phyloP scores from a whole-genome alignment of 225 moss, liverwort and hornwort genomes.

The Antitrichia curtipendula region DNA sequence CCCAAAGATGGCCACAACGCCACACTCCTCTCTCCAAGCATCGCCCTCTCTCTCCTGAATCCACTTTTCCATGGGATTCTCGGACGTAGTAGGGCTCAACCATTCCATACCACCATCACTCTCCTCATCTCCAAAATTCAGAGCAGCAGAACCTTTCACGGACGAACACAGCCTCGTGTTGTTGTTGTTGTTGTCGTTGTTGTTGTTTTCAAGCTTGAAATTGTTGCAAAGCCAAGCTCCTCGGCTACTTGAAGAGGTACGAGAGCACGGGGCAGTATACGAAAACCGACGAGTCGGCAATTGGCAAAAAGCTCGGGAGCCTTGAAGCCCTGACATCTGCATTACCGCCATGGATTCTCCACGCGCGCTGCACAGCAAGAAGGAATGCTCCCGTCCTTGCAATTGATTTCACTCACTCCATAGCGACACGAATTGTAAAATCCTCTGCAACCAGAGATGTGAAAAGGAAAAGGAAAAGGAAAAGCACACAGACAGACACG shows the following conservation, averaged over 20 bases:
- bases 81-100: slow-evolving; percentile 42
- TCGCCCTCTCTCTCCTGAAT: slow-evolving; percentile 35
- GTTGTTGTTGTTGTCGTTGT: not conserved
- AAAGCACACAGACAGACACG: not conserved
- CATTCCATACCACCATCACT: slow-evolving; percentile 38
- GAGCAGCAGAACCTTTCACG: not conserved
- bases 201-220: not conserved
- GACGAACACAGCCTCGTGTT: not conserved
- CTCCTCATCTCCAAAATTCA: not conserved
- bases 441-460: not conserved
- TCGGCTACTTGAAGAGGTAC: not conserved
- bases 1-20: slow-evolving; percentile 88
- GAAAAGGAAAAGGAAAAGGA: not conserved
- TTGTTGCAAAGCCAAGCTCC: not conserved
- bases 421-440: not conserved
- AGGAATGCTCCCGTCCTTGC: not conserved
- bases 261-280: not conserved
- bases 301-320: not conserved
- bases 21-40: slow-evolving; percentile 79
- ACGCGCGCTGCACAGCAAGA: not conserved
- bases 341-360: slow-evolving; percentile 17
- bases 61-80: slow-evolving; percentile 63
- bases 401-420: slow-evolving; percentile 7
- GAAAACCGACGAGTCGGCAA: not conserved
- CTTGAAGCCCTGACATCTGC: slow-evolving; percentile 4